Evolutionary conservation across 73 alveolate genomes (phyloP), one percentile per base, ranked within the genome.

Genomic region (Urostyla sp.): DNA sequence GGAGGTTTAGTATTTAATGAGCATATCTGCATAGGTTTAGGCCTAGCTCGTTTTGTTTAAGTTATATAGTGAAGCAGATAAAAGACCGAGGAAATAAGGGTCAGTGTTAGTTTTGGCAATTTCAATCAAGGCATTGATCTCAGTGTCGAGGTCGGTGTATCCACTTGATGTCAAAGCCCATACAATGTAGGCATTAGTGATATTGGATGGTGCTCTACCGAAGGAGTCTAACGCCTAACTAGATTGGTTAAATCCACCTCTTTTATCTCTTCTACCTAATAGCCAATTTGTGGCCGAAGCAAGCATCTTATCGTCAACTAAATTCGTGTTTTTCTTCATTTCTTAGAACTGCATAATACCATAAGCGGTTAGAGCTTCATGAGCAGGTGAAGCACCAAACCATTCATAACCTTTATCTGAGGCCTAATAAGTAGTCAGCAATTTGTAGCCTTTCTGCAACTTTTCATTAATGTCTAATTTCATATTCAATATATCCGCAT

Each of bases 301-400:
- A 16, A 77, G 21, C 91, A 81, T 81, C 0, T 28, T 32, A 0
- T 21, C 40, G 27, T 69, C 72, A 38, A 81, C 84, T 35, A 4
- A 2, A 15, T 31, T 54, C 0, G 85, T 43, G 24, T 61, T 81
- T 45, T 66, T 69, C 63, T 75, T 52, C 93, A 85, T 85, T 23
- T 85, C 89, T 20, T 52, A n/a, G 84, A 85, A 85, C 60, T 85
- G 63, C 87, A 75, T 36, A 1, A 85, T 50, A 21, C 93, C 93
- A 52, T 75, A 85, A 8, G 93, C 93, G 15, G 93, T 57, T 10
- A 85, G 72, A 26, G 89, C 80, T 43, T 85, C 93, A 77, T 85
- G 93, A 11, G 79, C 93, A 23, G 93, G 93, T 8, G 28, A 23
- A 8, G 30, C 26, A 11, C 93, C 93, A 51, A 85, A 85, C 93